Base-by-base conservation (phyloP, 352 stramenopile genomes). In the Pythium oligandrum region DNA sequence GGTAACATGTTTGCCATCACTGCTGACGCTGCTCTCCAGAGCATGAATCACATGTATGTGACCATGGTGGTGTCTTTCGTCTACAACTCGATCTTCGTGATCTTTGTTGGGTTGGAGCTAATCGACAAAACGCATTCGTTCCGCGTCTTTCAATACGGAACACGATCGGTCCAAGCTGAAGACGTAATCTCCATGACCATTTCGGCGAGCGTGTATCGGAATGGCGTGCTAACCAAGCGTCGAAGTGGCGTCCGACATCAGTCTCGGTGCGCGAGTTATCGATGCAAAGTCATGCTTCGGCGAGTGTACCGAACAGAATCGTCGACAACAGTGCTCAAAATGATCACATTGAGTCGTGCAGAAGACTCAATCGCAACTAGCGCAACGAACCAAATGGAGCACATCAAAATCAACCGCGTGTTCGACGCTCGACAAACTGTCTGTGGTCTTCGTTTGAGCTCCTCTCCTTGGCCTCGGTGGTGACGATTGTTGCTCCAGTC, bases 131-230 rank as follows among this genome's bases (percentile, higher is more conserved):
- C 53, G 3, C 4, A 51, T 4, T 32, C 40, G n/a, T 64, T 64
- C 51, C 45, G 51, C 11, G 34, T 64, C 45, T 40, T 40, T 4
- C 42, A 64, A 17, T 64, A 59, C 17, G 51, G 51, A 3, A 42
- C 45, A 10, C 42, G 46, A 11, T 44, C 44, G 0, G 40, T 52
- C 38, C 17, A 31, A 4, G 42, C 51, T 17, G n/a, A 59, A 9
- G 57, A 59, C 44, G 58, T 64, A 10, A 46, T 64, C 17, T 11
- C 55, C n/a, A 64, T 55, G 33, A 55, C 17, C 7, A 38, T 59
- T 26, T 8, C 4, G 6, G 59, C 40, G 2, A 51, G 50, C 1
- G 5, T 64, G 1, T 64, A 52, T 35, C 57, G 57, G 4, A 51
- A 51, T 5, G 6, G 39, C 2, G 35, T 26, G 17, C 55, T 58